Evolutionary conservation across 495 filamentous ascomycete species (phyloP).

Genomic region (Aspergillus taichungensis): DNA sequence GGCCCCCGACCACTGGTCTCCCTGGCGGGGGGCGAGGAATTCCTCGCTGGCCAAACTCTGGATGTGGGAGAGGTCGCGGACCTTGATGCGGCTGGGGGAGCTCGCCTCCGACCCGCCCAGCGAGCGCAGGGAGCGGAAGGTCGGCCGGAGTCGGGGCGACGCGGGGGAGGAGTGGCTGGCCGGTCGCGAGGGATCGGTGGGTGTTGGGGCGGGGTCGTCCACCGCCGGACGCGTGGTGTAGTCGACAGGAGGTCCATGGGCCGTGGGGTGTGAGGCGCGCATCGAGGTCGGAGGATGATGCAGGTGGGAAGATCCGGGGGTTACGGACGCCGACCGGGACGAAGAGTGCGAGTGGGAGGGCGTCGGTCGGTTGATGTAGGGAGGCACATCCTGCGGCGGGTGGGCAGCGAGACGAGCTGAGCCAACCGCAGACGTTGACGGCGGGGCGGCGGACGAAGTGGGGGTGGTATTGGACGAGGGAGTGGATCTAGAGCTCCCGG

Average conservation of each 20-base stretch:
- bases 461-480: slow-evolving; percentile 29
- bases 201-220: slow-evolving; percentile 7
- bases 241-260: slow-evolving; percentile 17
- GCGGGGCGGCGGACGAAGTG: slow-evolving; percentile 34
- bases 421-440: slow-evolving; percentile 24
- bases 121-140: slow-evolving; percentile 40
- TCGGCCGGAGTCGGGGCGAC: slow-evolving; percentile 46
- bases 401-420: slow-evolving; percentile 29
- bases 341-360: slow-evolving; percentile 19
- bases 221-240: slow-evolving; percentile 12
- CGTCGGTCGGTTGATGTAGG: slow-evolving; percentile 29
- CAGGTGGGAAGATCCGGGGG: slow-evolving; percentile 16
- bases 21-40: slow-evolving; percentile 44
- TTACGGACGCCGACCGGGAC: slow-evolving; percentile 18
- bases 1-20: slow-evolving; percentile 41
- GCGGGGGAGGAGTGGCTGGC: slow-evolving; percentile 34
- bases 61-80: slow-evolving; percentile 80
- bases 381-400: slow-evolving; percentile 29
- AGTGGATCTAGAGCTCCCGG: slow-evolving; percentile 27
- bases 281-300: slow-evolving; percentile 19
- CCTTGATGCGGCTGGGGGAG: slow-evolving; percentile 69
- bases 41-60: slow-evolving; percentile 79
- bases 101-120: slow-evolving; percentile 45
- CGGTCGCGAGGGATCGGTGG: slow-evolving; percentile 6
- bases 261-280: slow-evolving; percentile 9